These are phyloP conservation scores for Bauhinia variegata DNA, from an alignment of 306 rosid species.

Conservation along the genomic window DNA sequence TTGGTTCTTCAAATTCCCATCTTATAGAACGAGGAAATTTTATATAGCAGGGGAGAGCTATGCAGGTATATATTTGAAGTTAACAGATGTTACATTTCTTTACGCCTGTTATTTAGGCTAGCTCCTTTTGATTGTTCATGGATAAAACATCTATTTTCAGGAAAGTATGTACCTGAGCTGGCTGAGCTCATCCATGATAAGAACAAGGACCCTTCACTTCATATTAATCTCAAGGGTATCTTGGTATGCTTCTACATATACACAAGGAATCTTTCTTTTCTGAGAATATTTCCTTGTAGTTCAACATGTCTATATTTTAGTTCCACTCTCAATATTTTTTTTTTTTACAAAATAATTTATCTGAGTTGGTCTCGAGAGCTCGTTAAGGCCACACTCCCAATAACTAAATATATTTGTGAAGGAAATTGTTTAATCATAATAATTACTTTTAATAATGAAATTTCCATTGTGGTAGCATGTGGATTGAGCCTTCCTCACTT, in stretches of 20 bases:
- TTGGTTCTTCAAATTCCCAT: constrained; percentile 86
- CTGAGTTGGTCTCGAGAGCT: too few relatives aligned
- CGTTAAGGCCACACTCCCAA: too few relatives aligned
- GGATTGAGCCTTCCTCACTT: not conserved
- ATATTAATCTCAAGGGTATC: constrained; percentile 75
- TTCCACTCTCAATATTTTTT: too few relatives aligned
- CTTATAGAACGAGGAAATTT: constrained; percentile 63
- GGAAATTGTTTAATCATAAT: not conserved
- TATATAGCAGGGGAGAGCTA: constrained; percentile 92
- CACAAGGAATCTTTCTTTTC: constrained; percentile 31
- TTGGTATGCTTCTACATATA: constrained; percentile 58
- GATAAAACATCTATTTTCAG: constrained; percentile 40
- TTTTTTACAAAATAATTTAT: too few relatives aligned
- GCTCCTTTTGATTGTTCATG: constrained; percentile 3
- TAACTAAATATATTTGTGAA: constrained; percentile 28
- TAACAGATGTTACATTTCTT: not conserved
- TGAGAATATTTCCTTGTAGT: constrained; percentile 29
- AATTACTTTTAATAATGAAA: too few relatives aligned
- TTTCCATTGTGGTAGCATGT: too few relatives aligned
- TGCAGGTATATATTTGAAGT: constrained; percentile 62
- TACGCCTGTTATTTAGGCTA: not conserved
- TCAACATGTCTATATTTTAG: constrained; percentile 14
- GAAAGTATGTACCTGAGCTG: constrained; percentile 87
- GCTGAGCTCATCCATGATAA: constrained; percentile 82
- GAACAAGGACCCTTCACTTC: constrained; percentile 64